Evolutionary conservation across 805 yeast species (phyloP), one percentile per base, ranked within the genome.

Genomic region (Cephaloascus fragrans): DNA sequence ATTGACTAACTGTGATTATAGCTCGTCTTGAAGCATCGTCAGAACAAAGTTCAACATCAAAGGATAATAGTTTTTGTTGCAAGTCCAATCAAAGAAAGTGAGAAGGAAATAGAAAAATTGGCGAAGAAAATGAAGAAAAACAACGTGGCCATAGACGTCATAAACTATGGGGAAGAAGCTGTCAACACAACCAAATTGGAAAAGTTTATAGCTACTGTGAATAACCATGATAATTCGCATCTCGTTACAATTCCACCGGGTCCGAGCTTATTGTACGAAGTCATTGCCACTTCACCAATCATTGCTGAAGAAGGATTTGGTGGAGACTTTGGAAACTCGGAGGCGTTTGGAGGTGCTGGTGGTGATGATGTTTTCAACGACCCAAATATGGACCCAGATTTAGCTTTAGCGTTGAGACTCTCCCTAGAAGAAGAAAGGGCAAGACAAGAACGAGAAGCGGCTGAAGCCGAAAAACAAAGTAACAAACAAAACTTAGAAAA

Each of bases 71-170:
- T 77, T 31, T 93, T 93, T 61, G 87, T 88, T 34, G 97, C 95
- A 15, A 75, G 86, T 42, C 97, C 97, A 23, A 69, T 93, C 36
- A 59, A 56, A 20, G 93, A 84, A 42, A 62, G 69, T 14, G 81
- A 76, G 40, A 75, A 74, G 51, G 90, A 83, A 18, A 70, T 93
- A 46, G 83, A 83, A 51, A 83, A 76, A 53, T 70, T 93, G 55
- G 97, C 96, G 29, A 87, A 86, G 64, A 82, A 82, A 57, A 75
- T 93, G 79, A 93, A 89, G 71, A 90, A 90, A 69, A 93, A 93
- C 60, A 85, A 79, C 52, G 73, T 93, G 37, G 88, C 96, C 12
- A 72, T 93, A 34, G 98, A 93, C 57, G 70, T 93, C 43, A 76
- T 93, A 57, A 86, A 83, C 57, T 90, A 88, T 55, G 99, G 98